These are phyloP conservation scores for Persicaria tinctoria DNA, from an alignment of 148 eudicot genomes.

Conservation along the genomic window DNA sequence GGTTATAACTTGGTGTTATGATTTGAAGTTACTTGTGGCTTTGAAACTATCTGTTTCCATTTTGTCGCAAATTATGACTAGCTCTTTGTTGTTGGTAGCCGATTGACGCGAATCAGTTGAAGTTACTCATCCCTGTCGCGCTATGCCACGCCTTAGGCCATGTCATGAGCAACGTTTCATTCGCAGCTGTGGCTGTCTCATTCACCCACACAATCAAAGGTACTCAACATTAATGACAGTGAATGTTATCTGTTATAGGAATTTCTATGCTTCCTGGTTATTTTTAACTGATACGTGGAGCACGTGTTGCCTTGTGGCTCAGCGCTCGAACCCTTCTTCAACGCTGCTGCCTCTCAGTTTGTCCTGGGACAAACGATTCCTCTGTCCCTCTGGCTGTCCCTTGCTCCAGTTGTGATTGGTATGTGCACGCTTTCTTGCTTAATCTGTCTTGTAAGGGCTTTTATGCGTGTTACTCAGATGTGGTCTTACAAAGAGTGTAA, in stretches of 20 bases:
- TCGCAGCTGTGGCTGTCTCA: constrained; percentile 98
- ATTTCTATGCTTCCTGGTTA: background rate
- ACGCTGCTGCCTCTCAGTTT: constrained; percentile 98
- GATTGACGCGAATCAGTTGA: constrained; percentile 70
- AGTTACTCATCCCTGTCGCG: constrained; percentile 91
- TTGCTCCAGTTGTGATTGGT: constrained; percentile 95
- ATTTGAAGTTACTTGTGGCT: background rate
- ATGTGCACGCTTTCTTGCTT: constrained; percentile 12
- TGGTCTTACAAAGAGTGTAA: background rate
- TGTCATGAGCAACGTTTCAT: constrained; percentile 93
- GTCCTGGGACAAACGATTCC: constrained; percentile 85
- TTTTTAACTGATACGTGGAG: background rate
- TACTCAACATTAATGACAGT: constrained; percentile 6
- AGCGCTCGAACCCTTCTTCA: constrained; percentile 99
- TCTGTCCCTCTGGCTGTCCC: constrained; percentile 72
- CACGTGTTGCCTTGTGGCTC: constrained; percentile 5
- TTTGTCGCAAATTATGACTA: too few species aligned
- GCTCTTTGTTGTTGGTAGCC: constrained; percentile 39
- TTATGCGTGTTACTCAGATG: too few species aligned
- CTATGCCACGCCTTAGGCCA: constrained; percentile 91
- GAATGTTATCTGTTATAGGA: background rate
- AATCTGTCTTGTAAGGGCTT: background rate
- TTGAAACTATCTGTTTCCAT: too few species aligned
- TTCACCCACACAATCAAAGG: constrained; percentile 99
- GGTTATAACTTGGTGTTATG: background rate